These are phyloP conservation scores for Basipetospora chlamydospora DNA, from an alignment of 2,329 filamentous ascomycete genomes.

Conservation along the genomic window DNA sequence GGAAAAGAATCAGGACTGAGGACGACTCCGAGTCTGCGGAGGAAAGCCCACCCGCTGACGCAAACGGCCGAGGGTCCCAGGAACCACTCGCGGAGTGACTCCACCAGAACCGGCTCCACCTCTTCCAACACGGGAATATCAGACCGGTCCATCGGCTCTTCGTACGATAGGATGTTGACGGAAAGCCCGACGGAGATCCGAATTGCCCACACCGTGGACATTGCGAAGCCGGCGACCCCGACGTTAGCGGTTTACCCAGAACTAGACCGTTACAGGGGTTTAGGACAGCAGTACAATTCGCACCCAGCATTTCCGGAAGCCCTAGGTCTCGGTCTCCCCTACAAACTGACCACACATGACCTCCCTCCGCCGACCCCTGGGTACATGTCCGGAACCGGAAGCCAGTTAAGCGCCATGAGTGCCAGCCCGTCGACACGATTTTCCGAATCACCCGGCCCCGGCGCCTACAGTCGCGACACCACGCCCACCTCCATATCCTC, in stretches of 20 bases:
- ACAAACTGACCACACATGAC: slow-evolving; percentile 41
- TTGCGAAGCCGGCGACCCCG: slow-evolving; percentile 15
- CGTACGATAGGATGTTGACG: slow-evolving; percentile 25
- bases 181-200: slow-evolving; percentile 30
- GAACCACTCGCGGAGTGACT: slow-evolving; percentile 20
- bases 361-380: slow-evolving; percentile 50
- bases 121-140: slow-evolving; percentile 24
- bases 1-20: background rate
- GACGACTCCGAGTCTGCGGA: slow-evolving; percentile 18
- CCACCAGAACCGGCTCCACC: slow-evolving; percentile 25
- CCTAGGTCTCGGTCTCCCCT: slow-evolving; percentile 21
- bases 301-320: no score
- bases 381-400: slow-evolving; percentile 44
- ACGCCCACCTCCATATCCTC: slow-evolving; percentile 68
- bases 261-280: slow-evolving; percentile 39
- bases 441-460: slow-evolving; percentile 55
- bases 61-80: slow-evolving; percentile 20
- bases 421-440: slow-evolving; percentile 62
- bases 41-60: slow-evolving; percentile 33
- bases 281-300: no score
- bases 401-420: slow-evolving; percentile 44
- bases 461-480: slow-evolving; percentile 60
- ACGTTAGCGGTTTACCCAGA: slow-evolving; percentile 37
- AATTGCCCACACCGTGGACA: slow-evolving; percentile 25
- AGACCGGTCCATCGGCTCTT: slow-evolving; percentile 19